These are phyloP conservation scores for Cystofilobasidium ferigula DNA, from an alignment of 768 basidiomycete species.

Conservation along the genomic window DNA sequence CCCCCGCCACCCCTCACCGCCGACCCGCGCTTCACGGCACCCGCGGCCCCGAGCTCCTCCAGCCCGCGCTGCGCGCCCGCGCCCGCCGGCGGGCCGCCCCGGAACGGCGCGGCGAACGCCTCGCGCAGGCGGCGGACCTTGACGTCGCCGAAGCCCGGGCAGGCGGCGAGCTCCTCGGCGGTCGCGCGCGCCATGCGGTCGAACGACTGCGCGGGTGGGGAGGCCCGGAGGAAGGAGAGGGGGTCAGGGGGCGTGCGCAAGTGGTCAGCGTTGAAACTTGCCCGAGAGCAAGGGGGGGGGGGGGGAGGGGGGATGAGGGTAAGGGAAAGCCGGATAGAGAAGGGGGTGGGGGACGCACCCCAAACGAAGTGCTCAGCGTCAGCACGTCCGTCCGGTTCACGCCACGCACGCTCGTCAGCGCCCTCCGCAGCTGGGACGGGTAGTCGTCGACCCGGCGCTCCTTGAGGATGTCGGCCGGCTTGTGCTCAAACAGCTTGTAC, in stretches of 20 bases:
- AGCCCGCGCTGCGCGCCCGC: not conserved
- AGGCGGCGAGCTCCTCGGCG: conserved; percentile 59
- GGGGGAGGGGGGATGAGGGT: not conserved
- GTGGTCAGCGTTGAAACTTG: too few relatives aligned
- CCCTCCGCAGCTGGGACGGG: conserved; percentile 61
- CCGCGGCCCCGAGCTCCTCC: not conserved
- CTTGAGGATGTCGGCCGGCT: conserved; percentile 83
- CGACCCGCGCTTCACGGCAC: not conserved
- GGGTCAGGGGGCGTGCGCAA: too few relatives aligned
- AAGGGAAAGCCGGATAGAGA: not conserved
- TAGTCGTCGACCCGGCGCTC: conserved; percentile 88
- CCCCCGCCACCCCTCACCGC: too few relatives aligned
- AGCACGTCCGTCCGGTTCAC: conserved; percentile 97
- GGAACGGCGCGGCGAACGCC: conserved; percentile 78
- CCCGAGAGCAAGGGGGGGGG: too few relatives aligned
- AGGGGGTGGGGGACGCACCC: conserved; percentile 48
- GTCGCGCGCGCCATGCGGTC: conserved; percentile 64
- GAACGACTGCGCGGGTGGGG: conserved; percentile 59
- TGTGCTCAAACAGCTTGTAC: conserved; percentile 89
- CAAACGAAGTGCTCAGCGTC: conserved; percentile 80
- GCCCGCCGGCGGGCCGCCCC: not conserved
- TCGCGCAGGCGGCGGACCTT: conserved; percentile 85
- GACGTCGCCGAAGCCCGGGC: conserved; percentile 87
- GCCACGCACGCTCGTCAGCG: conserved; percentile 77
- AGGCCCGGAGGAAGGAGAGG: too few relatives aligned